Evolutionary conservation across 2,329 filamentous ascomycete species (phyloP).

Genomic region (Diplocarpon rosae): DNA sequence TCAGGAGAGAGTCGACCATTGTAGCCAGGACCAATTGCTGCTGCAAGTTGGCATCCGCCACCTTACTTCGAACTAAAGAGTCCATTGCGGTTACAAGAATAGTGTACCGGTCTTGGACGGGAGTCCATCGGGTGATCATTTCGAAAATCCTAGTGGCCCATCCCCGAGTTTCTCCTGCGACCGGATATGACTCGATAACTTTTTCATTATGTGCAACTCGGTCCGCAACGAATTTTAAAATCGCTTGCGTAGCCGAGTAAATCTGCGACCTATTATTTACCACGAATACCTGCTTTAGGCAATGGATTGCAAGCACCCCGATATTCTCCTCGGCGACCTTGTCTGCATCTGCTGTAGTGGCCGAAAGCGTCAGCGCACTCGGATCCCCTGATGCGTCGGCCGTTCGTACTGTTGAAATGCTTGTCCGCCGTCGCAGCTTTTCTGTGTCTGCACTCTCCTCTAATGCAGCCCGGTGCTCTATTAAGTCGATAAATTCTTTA

Average conservation of each 20-base stretch:
- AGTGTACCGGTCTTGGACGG: conserved; percentile 87
- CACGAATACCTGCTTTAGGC: conserved; percentile 75
- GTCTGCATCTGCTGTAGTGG: conserved; percentile 78
- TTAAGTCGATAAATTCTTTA: conserved; percentile 54
- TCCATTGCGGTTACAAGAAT: conserved; percentile 79
- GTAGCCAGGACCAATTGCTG: conserved; percentile 66
- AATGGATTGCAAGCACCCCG: conserved; percentile 72
- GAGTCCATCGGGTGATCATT: conserved; percentile 74
- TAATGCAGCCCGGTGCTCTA: conserved; percentile 56
- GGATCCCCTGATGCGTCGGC: conserved; percentile 51
- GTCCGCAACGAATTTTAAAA: conserved; percentile 64
- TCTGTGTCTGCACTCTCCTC: conserved; percentile 61
- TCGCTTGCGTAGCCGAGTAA: conserved; percentile 59
- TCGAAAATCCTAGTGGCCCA: conserved; percentile 81
- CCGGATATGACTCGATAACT: conserved; percentile 37
- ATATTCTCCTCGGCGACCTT: conserved; percentile 83
- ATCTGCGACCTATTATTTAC: conserved; percentile 75
- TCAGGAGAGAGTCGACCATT: conserved; percentile 71
- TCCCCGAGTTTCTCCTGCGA: conserved; percentile 39
- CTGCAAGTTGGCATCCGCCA: conserved; percentile 59
- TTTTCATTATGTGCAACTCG: conserved; percentile 40
- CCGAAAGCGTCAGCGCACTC: conserved; percentile 62
- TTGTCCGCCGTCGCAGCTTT: conserved; percentile 57
- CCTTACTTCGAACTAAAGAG: conserved; percentile 53
- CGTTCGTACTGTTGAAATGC: conserved; percentile 67